phyloP scores from a whole-genome alignment of 768 basidiomycete species.

The Baorangia bicolor region DNA sequence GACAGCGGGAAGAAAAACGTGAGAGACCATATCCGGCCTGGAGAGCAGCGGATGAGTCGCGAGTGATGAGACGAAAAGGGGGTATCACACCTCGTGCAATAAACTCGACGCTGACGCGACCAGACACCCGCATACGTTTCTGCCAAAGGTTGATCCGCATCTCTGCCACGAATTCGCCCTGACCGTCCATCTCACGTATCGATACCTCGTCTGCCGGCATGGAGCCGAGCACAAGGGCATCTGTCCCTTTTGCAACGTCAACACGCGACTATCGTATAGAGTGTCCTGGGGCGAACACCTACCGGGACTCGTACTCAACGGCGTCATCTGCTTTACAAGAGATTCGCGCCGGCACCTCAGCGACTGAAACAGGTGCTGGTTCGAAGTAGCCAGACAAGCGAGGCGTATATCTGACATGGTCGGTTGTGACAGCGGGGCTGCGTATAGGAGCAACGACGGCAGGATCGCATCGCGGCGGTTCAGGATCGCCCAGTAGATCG shows the following conservation, averaged over 20 bases:
- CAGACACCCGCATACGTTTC: constrained; percentile 66
- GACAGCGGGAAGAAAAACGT: constrained; percentile 20
- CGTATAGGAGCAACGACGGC: constrained; percentile 51
- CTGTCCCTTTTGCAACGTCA: constrained; percentile 36
- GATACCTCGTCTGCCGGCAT: constrained; percentile 55
- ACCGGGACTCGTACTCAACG: constrained; percentile 15
- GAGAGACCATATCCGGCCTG: constrained; percentile 31
- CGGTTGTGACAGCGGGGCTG: constrained; percentile 40
- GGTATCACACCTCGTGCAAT: constrained; percentile 49
- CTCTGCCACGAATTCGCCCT: constrained; percentile 52
- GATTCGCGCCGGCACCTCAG: constrained; percentile 17
- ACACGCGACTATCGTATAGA: no score
- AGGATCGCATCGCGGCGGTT: constrained; percentile 46
- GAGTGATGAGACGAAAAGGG: not conserved
- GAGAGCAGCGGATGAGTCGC: not conserved
- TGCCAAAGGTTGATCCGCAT: constrained; percentile 55
- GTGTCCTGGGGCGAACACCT: not conserved
- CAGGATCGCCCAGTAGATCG: constrained; percentile 73
- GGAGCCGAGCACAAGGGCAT: constrained; percentile 43
- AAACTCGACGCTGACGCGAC: constrained; percentile 57
- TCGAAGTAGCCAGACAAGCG: constrained; percentile 49
- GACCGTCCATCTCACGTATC: constrained; percentile 50
- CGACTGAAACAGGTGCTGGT: constrained; percentile 28
- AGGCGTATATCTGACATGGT: constrained; percentile 62
- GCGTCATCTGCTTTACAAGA: constrained; percentile 7